Evolutionary conservation across 1,284 basidiomycete species (phyloP).

Genomic region (Sporisorium graminicola): DNA sequence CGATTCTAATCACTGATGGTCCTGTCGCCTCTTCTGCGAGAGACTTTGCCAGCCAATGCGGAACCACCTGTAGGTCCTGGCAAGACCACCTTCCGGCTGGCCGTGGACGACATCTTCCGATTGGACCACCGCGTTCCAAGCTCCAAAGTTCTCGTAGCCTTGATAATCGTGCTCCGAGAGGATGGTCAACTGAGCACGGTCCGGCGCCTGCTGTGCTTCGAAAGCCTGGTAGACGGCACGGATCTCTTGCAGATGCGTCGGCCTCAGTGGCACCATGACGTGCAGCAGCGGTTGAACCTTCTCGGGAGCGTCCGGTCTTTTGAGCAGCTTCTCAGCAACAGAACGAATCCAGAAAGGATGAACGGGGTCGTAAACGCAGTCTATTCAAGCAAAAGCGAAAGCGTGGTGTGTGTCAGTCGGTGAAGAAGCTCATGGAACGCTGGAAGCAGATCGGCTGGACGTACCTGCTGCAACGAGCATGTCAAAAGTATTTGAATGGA

Average conservation of each 20-base stretch:
- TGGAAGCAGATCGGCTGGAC: background rate
- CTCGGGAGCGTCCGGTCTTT: background rate
- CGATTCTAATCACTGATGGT: background rate
- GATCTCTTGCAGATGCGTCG: conserved; percentile 58
- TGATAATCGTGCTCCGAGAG: conserved; percentile 30
- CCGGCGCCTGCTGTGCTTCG: background rate
- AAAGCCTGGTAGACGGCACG: conserved; percentile 57
- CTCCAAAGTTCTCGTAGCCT: conserved; percentile 59
- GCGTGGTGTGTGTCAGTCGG: background rate
- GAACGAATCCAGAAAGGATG: conserved; percentile 63
- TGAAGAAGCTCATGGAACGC: background rate
- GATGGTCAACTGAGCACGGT: conserved; percentile 22
- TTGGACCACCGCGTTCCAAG: conserved; percentile 31
- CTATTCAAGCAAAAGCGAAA: conserved; percentile 7
- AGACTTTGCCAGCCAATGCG: conserved; percentile 36
- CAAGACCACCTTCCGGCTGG: conserved; percentile 29
- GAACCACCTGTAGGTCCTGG: conserved; percentile 40
- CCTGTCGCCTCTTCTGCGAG: background rate
- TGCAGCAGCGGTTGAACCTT: conserved; percentile 40
- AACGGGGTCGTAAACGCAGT: conserved; percentile 63
- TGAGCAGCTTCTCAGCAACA: conserved; percentile 49
- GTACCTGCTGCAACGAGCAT: conserved; percentile 57
- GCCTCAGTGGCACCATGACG: conserved; percentile 56
- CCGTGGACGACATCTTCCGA: conserved; percentile 9
- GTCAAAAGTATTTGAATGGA: conserved; percentile 36